Evolutionary conservation across 2,329 filamentous ascomycete species (phyloP).

Genomic region (Daldinia sp.): DNA sequence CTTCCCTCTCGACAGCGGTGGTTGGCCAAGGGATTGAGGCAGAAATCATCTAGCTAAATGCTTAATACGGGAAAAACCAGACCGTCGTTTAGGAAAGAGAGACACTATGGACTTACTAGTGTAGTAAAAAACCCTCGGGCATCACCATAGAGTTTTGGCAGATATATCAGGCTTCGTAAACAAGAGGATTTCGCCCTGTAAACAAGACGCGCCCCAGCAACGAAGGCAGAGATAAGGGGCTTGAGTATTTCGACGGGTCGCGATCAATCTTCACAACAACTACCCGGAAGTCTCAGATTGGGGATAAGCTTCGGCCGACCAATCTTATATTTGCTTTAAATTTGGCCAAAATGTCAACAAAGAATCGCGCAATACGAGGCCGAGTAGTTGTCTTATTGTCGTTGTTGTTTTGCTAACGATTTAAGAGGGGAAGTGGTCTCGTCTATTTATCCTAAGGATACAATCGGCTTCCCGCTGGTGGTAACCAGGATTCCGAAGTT

Average conservation of each 20-base stretch:
- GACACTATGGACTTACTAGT: conserved; percentile 42
- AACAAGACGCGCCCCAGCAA: too few species aligned
- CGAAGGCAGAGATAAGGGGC: too few species aligned
- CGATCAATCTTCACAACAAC: too few species aligned
- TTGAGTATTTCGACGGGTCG: too few species aligned
- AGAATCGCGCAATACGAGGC: too few species aligned
- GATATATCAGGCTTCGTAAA: conserved; percentile 7
- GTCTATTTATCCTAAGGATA: conserved; percentile 9
- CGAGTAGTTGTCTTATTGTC: conserved; percentile 25
- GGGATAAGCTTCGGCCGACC: too few species aligned
- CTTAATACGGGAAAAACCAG: conserved; percentile 23
- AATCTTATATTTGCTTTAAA: too few species aligned
- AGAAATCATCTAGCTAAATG: not conserved
- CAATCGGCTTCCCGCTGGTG: conserved; percentile 9
- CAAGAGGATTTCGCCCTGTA: conserved; percentile 39
- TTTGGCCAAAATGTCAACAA: too few species aligned
- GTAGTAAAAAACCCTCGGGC: conserved; percentile 35
- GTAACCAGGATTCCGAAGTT: conserved; percentile 2
- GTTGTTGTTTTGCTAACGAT: conserved; percentile 22
- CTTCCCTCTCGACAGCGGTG: too few species aligned
- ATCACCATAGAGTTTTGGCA: not conserved
- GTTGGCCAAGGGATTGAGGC: not conserved
- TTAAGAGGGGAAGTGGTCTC: conserved; percentile 26
- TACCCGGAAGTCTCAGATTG: too few species aligned
- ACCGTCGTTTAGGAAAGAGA: conserved; percentile 37